Evolutionary conservation across 2,329 filamentous ascomycete genomes (phyloP).

Genomic region (Chaetomium globosum): DNA sequence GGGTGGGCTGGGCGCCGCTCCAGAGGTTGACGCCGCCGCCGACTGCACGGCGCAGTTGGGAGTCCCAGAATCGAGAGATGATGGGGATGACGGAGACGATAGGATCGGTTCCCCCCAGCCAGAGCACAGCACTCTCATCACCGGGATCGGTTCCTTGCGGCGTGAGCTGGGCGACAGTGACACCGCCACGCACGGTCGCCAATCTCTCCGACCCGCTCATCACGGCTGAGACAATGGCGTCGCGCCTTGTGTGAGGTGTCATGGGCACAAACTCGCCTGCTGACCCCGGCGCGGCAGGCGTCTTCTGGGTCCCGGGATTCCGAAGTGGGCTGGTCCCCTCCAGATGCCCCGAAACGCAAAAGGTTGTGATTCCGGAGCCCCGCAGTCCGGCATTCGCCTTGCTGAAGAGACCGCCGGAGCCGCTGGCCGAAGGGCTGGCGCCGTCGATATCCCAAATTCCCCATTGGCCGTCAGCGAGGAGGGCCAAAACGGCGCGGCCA

Average conservation of each 20-base stretch:
- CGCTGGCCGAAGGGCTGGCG: conserved; percentile 48
- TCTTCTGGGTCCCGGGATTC: conserved; percentile 46
- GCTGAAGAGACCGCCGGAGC: conserved; percentile 49
- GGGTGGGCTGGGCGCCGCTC: conserved; percentile 56
- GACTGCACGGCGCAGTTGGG: conserved; percentile 55
- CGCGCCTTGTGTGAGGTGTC: conserved; percentile 63
- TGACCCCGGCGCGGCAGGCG: conserved; percentile 40
- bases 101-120: conserved; percentile 60
- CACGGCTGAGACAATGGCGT: conserved; percentile 52
- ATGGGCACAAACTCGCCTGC: conserved; percentile 62
- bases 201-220: conserved; percentile 54
- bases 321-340: conserved; percentile 62
- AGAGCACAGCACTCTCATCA: conserved; percentile 60
- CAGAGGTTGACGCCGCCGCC: conserved; percentile 60
- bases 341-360: conserved; percentile 61
- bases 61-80: conserved; percentile 61
- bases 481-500: conserved; percentile 60
- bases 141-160: conserved; percentile 47
- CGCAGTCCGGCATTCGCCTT: conserved; percentile 56
- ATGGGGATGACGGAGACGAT: conserved; percentile 58
- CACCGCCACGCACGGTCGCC: conserved; percentile 55
- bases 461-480: conserved; percentile 67
- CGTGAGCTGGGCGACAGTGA: conserved; percentile 52
- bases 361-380: conserved; percentile 61
- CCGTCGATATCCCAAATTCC: conserved; percentile 69